Base-by-base conservation (phyloP, 305 asterid species). In the Petunia hybrid region DNA sequence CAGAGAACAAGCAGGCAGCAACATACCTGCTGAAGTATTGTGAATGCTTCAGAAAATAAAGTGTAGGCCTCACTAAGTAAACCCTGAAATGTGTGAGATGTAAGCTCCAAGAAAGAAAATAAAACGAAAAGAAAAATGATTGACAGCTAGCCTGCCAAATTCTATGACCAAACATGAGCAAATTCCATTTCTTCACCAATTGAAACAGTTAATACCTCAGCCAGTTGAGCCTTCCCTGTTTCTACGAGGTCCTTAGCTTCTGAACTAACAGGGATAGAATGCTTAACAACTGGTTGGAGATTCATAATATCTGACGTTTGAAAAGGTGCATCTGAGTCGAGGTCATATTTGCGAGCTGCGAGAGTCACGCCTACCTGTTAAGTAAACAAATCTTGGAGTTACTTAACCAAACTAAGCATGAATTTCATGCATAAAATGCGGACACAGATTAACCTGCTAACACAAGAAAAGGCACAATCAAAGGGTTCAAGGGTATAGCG, bases 171-270 rank as follows among this genome's bases (percentile, higher is more conserved):
- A 22, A 73, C 78, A 36, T 12, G 63, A 73, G 46, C 56, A 73
- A 48, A 35, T 48, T 73, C 78, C 53, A 77, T 48, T 53, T 9
- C 41, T 35, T 73, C 45, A 73, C 78, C 78, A 36, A 73, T 74
- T 46, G 77, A 46, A 83, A 82, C 74, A 51, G 65, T 74, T 8
- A 83, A 73, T 88, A 94, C 98, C 98, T 97, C 98, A 22, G 98
- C 98, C 86, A 97, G 87, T 74, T 97, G 99, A 85, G 87, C 90
- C 88, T 97, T 97, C 82, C 98, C 99, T 48, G 98, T 88, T 87
- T 97, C 99, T 74, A 94, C 92, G 66, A 97, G 93, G 85, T 91
- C 95, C 92, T 90, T 93, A 78, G 99, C 98, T 88, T 94, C 98
- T 60, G 98, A 89, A 81, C 98, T 94, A 55, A 97, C 86, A 63